Evolutionary conservation across 2,329 filamentous ascomycete genomes (phyloP).

Genomic region (Rhinocladiella mackenziei): DNA sequence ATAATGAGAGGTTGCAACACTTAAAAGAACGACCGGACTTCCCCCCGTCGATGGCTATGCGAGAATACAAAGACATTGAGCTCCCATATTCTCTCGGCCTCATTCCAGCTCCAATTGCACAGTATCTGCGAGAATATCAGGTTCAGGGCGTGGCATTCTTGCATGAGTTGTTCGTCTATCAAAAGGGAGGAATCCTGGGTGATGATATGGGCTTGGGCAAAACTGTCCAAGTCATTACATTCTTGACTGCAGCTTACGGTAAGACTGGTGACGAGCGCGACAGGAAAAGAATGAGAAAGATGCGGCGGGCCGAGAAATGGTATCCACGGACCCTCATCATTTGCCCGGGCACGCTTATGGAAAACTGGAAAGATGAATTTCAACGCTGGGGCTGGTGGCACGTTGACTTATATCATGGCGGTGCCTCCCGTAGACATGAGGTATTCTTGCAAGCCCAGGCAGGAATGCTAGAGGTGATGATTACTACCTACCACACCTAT

Average conservation of each 20-base stretch:
- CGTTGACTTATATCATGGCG: slow-evolving; percentile 74
- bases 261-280: slow-evolving; percentile 90
- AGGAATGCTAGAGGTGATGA: slow-evolving; percentile 81
- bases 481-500: slow-evolving; percentile 92
- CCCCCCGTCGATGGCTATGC: slow-evolving; percentile 56
- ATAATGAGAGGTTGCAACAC: slow-evolving; percentile 59
- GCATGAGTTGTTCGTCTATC: slow-evolving; percentile 83
- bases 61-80: slow-evolving; percentile 69
- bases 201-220: slow-evolving; percentile 99
- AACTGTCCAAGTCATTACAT: slow-evolving; percentile 92
- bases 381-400: slow-evolving; percentile 95
- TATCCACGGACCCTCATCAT: slow-evolving; percentile 82
- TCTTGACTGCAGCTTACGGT: slow-evolving; percentile 85
- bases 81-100: slow-evolving; percentile 71
- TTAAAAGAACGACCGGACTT: slow-evolving; percentile 69
- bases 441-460: slow-evolving; percentile 67
- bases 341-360: slow-evolving; percentile 81
- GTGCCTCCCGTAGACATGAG: slow-evolving; percentile 59
- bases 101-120: slow-evolving; percentile 84
- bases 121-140: slow-evolving; percentile 90
- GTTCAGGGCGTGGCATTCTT: slow-evolving; percentile 79
- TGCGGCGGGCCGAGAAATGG: slow-evolving; percentile 65
- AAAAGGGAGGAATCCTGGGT: slow-evolving; percentile 83
- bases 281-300: slow-evolving; percentile 79
- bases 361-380: slow-evolving; percentile 87